Evolutionary conservation across 208 protist genomes (phyloP).

Genomic region (Borovskyia barvae): DNA sequence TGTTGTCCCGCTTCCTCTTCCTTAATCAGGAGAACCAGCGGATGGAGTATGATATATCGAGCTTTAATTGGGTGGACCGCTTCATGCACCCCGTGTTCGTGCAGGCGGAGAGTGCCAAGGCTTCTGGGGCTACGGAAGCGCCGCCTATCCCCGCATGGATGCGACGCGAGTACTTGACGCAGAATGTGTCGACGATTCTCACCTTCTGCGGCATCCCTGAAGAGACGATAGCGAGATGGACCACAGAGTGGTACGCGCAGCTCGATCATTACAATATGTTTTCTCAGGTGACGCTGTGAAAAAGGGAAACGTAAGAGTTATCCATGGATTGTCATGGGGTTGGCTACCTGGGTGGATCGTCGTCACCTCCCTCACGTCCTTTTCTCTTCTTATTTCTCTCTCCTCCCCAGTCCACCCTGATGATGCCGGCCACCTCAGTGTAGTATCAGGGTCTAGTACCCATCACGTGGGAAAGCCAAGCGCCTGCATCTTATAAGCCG

Average conservation of each 20-base stretch:
- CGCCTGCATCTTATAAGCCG: too few species aligned
- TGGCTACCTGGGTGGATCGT: too few species aligned
- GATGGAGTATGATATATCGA: conserved; percentile 32
- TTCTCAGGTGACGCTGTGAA: conserved; percentile 46
- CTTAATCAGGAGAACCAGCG: conserved; percentile 34
- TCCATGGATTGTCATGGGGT: background rate
- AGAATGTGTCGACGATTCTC: conserved; percentile 65
- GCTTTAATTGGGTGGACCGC: conserved; percentile 76
- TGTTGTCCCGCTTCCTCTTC: conserved; percentile 55
- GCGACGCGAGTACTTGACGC: conserved; percentile 81
- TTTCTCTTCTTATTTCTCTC: conserved; percentile 3
- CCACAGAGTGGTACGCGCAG: conserved; percentile 56
- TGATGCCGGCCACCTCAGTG: too few species aligned
- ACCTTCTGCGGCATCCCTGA: conserved; percentile 45
- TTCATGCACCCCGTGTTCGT: conserved; percentile 76
- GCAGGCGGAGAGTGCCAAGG: conserved; percentile 44
- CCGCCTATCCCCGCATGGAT: conserved; percentile 79
- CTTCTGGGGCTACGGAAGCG: conserved; percentile 30
- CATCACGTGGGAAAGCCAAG: too few species aligned
- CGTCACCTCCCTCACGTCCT: background rate
- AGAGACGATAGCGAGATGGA: conserved; percentile 34
- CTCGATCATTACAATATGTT: conserved; percentile 90
- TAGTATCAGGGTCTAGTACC: too few species aligned
- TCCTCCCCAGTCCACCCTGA: background rate
- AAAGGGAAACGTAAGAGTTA: background rate